Evolutionary conservation across 768 basidiomycete genomes (phyloP), one percentile per base, ranked within the genome.

Genomic region (Suillus subalutaceus): DNA sequence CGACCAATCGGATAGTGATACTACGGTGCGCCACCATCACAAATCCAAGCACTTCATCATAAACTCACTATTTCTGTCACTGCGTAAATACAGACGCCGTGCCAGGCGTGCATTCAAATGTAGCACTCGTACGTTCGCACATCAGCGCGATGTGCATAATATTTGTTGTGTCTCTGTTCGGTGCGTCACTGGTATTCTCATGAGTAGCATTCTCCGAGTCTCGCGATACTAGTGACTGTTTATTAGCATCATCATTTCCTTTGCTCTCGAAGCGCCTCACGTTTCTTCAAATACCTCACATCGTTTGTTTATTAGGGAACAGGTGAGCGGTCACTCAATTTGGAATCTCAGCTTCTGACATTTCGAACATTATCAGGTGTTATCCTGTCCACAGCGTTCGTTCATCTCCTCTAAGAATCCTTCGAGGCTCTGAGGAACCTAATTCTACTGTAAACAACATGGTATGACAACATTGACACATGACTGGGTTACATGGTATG

Each of bases 271-370:
- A 84, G 65, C 81, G 81, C 2, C 71, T 83, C 16, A 79, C 81
- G 8, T 81, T 81, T 65, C 70, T 93, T 26, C 83, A 83, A 62
- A 88, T 92, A 69, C 91, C 91, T 2, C 83, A 83, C 30, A 79
- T 91, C 18, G 71, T 90, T 20, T 94, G 73, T 94, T 94, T 76
- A 81, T 92, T n/a, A 91, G 90, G 93, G 93, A 43, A 94, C 93
- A 16, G 87, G 88, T 86, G 50, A 30, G 73, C 57, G 4, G n/a
- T 65, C 32, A 30, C 35, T 26, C 53, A 55, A 37, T 46, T 18
- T 9, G 48, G 56, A 32, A 60, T 58, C 1, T 20, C 20, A 37
- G 38, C 1, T 41, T 41, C 40, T 30, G 26, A 41, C 26, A 30
- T 35, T n/a, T 32, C 16, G 18, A 55, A 13, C 12, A 18, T 41